A percentile compares a stretch with the other conserved stretches of the same genome.
Conservation (phyloP, 176 grass and related monocot genomes). For the Rhynchospora pubera region DNA sequence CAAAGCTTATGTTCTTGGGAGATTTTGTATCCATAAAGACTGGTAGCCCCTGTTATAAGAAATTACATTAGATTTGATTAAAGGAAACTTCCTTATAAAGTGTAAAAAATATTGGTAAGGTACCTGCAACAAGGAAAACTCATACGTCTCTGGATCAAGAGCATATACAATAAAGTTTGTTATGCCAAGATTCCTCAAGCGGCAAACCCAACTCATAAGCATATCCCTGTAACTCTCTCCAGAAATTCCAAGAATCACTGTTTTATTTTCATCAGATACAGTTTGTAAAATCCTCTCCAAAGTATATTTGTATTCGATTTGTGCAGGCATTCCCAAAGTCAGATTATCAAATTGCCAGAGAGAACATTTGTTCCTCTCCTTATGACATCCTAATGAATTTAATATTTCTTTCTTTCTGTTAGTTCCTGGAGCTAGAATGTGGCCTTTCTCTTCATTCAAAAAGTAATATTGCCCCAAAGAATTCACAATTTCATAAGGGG, state of each 20-base stretch:
- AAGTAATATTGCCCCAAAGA: conserved; percentile 37
- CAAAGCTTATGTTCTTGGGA: conserved; percentile 62
- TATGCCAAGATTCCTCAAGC: conserved; percentile 46
- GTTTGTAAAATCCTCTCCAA: conserved; percentile 38
- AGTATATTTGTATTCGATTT: conserved; percentile 32
- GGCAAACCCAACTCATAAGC: conserved; percentile 94
- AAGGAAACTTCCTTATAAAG: not conserved
- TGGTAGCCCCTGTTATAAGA: conserved; percentile 54
- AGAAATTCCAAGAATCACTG: conserved; percentile 71
- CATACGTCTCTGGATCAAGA: conserved; percentile 68
- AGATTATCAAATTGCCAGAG: not conserved
- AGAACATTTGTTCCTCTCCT: conserved; percentile 12
- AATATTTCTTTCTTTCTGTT: conserved; percentile 11
- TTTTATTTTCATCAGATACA: conserved; percentile 41
- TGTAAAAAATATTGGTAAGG: not conserved
- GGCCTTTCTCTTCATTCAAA: conserved; percentile 25
- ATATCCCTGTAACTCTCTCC: conserved; percentile 75
- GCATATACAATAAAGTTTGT: conserved; percentile 75
- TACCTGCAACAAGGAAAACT: conserved; percentile 79
- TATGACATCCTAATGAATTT: not conserved
- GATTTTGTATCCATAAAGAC: conserved; percentile 55
- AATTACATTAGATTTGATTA: not conserved
- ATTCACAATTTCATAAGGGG: conserved; percentile 42
- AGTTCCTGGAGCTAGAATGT: not conserved
- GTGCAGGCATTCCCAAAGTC: conserved; percentile 13